These are phyloP conservation scores for Quercus cerris DNA, from an alignment of 306 rosid species.

Conservation along the genomic window DNA sequence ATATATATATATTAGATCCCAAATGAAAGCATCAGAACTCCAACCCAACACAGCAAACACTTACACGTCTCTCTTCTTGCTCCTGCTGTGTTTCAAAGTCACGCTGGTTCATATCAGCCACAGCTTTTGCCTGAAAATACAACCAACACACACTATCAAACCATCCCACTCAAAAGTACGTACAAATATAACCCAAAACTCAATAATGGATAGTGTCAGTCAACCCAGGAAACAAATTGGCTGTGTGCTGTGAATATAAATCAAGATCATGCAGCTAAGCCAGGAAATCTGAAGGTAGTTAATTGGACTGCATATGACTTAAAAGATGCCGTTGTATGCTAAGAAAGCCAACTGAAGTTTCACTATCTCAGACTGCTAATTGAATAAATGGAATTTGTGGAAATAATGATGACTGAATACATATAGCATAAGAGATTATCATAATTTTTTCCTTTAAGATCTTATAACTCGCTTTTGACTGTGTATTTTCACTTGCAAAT, in stretches of 20 bases:
- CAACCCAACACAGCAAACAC: conserved; percentile 26
- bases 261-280: not conserved
- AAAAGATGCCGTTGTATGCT: not conserved
- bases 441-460: not conserved
- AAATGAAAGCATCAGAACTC: conserved; percentile 5
- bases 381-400: not conserved
- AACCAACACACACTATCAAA: conserved; percentile 17
- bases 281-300: not conserved
- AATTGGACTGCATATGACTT: not conserved
- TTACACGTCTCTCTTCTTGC: conserved; percentile 89
- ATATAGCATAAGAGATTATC: not conserved
- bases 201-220: conserved; percentile 1
- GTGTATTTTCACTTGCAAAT: not conserved
- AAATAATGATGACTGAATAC: not conserved
- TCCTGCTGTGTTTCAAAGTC: conserved; percentile 65
- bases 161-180: not conserved
- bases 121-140: conserved; percentile 68
- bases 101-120: conserved; percentile 91
- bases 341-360: not conserved
- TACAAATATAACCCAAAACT: conserved; percentile 9
- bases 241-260: conserved; percentile 3
- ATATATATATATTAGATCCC: not conserved
- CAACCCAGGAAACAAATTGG: not conserved
- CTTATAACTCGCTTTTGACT: not conserved
- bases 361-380: not conserved